Evolutionary conservation across 1,139 yeast species (phyloP).

Genomic region (Sugiyamaella japonica): DNA sequence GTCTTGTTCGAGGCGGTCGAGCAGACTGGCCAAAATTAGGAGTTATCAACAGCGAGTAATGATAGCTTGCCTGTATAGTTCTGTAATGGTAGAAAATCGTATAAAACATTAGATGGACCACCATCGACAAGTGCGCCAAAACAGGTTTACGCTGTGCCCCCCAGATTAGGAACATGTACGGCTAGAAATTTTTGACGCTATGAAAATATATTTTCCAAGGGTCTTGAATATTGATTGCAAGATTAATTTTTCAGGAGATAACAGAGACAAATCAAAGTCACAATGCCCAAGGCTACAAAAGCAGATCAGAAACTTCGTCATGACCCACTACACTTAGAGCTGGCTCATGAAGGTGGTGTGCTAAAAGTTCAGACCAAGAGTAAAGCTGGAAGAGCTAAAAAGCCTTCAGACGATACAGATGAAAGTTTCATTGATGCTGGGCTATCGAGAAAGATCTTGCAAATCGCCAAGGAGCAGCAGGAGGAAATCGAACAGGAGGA

Average conservation of each 20-base stretch:
- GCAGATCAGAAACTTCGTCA: conserved; percentile 49
- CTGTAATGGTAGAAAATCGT: no score
- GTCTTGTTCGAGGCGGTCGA: no score
- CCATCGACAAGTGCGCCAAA: neutral
- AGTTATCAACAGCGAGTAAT: no score
- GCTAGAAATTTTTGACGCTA: conserved; percentile 9
- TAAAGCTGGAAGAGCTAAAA: conserved; percentile 26
- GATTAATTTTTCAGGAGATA: neutral
- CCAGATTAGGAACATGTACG: neutral
- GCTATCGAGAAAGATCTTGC: conserved; percentile 80
- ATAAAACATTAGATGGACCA: no score
- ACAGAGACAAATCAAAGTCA: neutral
- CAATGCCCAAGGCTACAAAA: conserved; percentile 38
- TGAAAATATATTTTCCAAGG: conserved; percentile 3
- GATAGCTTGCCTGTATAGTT: no score
- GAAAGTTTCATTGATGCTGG: conserved; percentile 78
- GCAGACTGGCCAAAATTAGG: no score
- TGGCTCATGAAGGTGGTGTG: conserved; percentile 70
- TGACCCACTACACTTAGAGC: conserved; percentile 76
- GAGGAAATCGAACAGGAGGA: conserved; percentile 77
- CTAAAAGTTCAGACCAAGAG: conserved; percentile 49
- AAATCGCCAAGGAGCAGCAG: conserved; percentile 88
- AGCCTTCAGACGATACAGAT: conserved; percentile 47
- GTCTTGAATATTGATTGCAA: neutral
- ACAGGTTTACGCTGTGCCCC: neutral